Base-by-base conservation (phyloP, 441 rosid genomes). In the Pelargonium australe region DNA sequence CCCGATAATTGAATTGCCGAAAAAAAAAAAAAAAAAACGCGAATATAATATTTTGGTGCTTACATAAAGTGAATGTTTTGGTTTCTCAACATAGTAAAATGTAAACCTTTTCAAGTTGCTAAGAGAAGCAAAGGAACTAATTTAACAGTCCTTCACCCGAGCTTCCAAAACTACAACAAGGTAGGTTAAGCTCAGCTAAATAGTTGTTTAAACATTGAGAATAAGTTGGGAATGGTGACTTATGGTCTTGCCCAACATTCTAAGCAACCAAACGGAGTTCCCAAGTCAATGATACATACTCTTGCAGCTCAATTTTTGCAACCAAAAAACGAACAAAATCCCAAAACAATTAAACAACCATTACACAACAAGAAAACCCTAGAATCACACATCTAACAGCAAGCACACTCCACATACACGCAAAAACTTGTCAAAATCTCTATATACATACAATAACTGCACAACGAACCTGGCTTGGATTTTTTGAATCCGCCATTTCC, bases 401-500 rank as follows among this genome's bases (percentile, higher is more conserved):
- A 7, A 66, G 43, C 28, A 7, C 11, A 57, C 25, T 20, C 28
- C 31, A 45, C 13, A 40, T 1, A 47, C 7, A 34, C 0, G 19
- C 28, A 57, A 20, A 57, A 19, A 20, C 25, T 57, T 1, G 8
- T 8, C 62, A 57, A 23, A 57, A 57, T 6, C 40, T 34, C 40
- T 34, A 19, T 1, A 45, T 1, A 10, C 4, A 14, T 0, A 41
- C 8, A 40, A 31, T 4, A 43, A 68, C 65, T 11, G 16, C 5
- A 14, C 34, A 40, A 55, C 49, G 68, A 51, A 84, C 93, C 93
- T 83, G 82, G 84, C 71, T 70, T 86, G 31, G 80, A 75, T 80
- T 72, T 88, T 82, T 88, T 88, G 69, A 62, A 37, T 45, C 90
- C 85, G 60, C 87, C 92, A 79, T 87, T 87, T 64, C 84, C 88